These are phyloP conservation scores for Boletus edulis DNA, from an alignment of 768 basidiomycete species.

Conservation along the genomic window DNA sequence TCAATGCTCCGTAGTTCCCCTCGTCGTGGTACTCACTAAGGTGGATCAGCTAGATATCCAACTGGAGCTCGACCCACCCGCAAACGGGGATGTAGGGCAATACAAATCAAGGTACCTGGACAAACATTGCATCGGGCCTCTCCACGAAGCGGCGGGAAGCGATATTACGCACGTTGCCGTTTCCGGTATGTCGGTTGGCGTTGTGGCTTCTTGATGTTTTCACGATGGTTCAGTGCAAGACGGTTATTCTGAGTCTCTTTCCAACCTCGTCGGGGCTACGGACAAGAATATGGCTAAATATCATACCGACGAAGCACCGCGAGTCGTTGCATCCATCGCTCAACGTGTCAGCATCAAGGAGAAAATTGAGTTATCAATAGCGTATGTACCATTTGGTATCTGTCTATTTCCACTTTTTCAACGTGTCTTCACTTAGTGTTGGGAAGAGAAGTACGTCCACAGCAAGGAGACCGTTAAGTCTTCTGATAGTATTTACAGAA, in stretches of 20 bases:
- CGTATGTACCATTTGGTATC: neutral
- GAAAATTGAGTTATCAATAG: slow-evolving; percentile 11
- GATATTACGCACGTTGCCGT: neutral
- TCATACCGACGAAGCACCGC: slow-evolving; percentile 8
- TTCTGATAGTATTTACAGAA: neutral
- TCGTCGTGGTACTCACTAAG: slow-evolving; percentile 19
- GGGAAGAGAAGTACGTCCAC: slow-evolving; percentile 11
- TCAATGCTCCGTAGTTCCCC: neutral
- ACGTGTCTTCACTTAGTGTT: neutral
- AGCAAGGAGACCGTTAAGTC: too few relatives aligned
- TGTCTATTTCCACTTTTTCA: neutral
- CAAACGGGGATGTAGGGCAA: neutral
- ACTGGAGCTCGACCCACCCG: slow-evolving; percentile 1
- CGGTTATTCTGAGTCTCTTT: slow-evolving; percentile 1
- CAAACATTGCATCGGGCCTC: slow-evolving; percentile 1
- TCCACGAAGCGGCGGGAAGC: neutral
- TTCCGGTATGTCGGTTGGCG: slow-evolving; percentile 5
- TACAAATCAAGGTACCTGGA: neutral
- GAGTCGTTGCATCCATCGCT: slow-evolving; percentile 11
- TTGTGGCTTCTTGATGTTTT: neutral
- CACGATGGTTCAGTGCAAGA: slow-evolving; percentile 1
- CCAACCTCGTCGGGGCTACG: slow-evolving; percentile 1
- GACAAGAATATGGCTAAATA: slow-evolving; percentile 4
- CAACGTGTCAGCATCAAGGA: slow-evolving; percentile 16
- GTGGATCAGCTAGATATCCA: slow-evolving; percentile 4